Percentiles rank a stretch among this genome's conserved stretches.
phyloP scores from a whole-genome alignment of 495 filamentous ascomycete genomes.

The Tuber indicum region DNA sequence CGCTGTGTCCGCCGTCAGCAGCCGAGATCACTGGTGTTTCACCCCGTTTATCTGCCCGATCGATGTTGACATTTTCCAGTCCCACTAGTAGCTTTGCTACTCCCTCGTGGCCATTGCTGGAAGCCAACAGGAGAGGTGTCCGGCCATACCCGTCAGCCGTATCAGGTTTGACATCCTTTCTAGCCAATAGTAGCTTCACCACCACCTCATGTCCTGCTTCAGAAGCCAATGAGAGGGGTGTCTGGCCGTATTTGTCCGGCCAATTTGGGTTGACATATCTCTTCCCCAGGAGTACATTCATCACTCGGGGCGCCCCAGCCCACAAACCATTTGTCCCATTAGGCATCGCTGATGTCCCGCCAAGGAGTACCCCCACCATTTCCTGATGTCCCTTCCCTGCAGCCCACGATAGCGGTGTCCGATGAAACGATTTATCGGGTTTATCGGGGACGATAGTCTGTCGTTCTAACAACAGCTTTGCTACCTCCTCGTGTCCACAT shows the following conservation, averaged over 20 bases:
- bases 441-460: neutral
- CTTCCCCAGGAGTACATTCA: neutral
- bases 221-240: neutral
- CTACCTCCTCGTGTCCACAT: neutral
- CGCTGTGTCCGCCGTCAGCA: too few species aligned
- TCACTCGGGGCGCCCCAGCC: neutral
- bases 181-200: neutral
- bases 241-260: neutral
- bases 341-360: neutral
- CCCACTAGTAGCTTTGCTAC: too few species aligned
- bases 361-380: neutral
- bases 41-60: too few species aligned
- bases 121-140: too few species aligned
- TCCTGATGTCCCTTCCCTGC: neutral
- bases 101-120: too few species aligned
- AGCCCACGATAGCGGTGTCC: neutral
- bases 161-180: neutral
- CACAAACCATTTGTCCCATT: neutral
- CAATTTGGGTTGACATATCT: neutral
- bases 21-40: too few species aligned
- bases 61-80: too few species aligned
- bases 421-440: neutral
- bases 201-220: neutral
- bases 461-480: neutral
- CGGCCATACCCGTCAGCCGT: too few species aligned